Conservation (phyloP, 2,329 filamentous ascomycete species). For the Zasmidium cellare region DNA sequence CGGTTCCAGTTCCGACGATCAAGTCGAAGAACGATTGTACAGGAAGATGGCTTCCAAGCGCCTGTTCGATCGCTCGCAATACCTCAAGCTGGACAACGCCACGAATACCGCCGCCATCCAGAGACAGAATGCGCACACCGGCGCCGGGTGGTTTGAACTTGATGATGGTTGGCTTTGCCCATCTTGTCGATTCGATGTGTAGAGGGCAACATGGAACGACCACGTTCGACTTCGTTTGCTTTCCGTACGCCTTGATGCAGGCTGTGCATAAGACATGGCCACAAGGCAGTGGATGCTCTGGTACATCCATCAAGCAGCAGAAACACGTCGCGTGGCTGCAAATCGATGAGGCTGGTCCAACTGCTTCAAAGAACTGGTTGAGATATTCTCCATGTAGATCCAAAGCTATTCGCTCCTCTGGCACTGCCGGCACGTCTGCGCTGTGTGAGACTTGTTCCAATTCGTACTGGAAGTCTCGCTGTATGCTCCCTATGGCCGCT, state of each 20-base stretch:
- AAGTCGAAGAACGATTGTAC: conserved; percentile 52
- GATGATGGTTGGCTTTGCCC: conserved; percentile 38
- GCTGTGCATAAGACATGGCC: conserved; percentile 48
- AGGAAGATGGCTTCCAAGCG: conserved; percentile 40
- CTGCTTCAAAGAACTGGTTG: conserved; percentile 40
- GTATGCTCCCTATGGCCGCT: conserved; percentile 30
- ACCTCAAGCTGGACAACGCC: conserved; percentile 49
- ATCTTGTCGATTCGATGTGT: conserved; percentile 27
- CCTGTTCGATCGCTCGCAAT: conserved; percentile 42
- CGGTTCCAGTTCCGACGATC: conserved; percentile 49
- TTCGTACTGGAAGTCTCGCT: conserved; percentile 34
- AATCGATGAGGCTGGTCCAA: conserved; percentile 38
- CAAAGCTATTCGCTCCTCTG: conserved; percentile 32
- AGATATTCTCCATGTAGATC: conserved; percentile 33
- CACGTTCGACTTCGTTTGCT: conserved; percentile 28
- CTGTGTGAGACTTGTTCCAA: conserved; percentile 29
- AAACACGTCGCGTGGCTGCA: conserved; percentile 44
- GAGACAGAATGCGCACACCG: conserved; percentile 30
- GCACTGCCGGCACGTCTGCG: conserved; percentile 29
- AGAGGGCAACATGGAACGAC: conserved; percentile 37
- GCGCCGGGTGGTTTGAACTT: conserved; percentile 30
- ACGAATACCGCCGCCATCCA: conserved; percentile 46
- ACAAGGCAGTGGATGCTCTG: conserved; percentile 47
- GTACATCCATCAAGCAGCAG: conserved; percentile 46
- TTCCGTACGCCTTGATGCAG: conserved; percentile 41